Evolutionary conservation across 306 rosid genomes (phyloP), one percentile per base, ranked within the genome.

Genomic region (Trichosanthes cucumerina): DNA sequence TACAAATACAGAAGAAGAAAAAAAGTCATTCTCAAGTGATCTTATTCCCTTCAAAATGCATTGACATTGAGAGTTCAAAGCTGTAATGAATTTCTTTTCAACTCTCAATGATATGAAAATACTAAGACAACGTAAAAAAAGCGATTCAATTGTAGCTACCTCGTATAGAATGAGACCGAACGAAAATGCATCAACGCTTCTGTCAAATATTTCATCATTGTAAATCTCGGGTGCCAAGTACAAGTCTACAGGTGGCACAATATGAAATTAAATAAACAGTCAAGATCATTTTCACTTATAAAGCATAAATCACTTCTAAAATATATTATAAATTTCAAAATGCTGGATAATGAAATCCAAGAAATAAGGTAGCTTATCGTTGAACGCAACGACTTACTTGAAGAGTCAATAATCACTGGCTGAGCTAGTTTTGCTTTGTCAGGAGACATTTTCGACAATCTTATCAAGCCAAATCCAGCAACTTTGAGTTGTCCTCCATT

Each of bases 401-500:
- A 82, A 85, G 24, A 88, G 74, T 89, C 94, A 9, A 73, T 23
- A 72, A 78, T 75, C 80, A 81, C 88, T 63, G 90, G 90, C 46
- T 85, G 93, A 9, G 72, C 90, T 52, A 96, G 85, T 84, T 79
- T 87, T 79, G 92, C 96, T 84, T 82, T 84, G 82, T 88, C 93
- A 76, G 91, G 85, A 78, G 99, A 86, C 57, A 91, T 80, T 59
- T 82, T 86, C 4, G 92, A 91, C 83, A 93, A 81, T 60, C 88
- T 85, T 78, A 86, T 83, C 83, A 85, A 83, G 72, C 99, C 99
- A 79, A 96, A 96, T 82, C 99, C 99, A 78, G 96, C 88, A 70
- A 96, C 85, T 88, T 96, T 96, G 88, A 90, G 75, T 68, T 91
- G 97, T 72, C 97, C 96, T 84, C 99, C 99, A 90, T 76, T 91